A percentile compares a stretch with the other conserved stretches of the same genome.
These are phyloP conservation scores for Silene conica DNA, from an alignment of 148 eudicot genomes.

Conservation along the genomic window DNA sequence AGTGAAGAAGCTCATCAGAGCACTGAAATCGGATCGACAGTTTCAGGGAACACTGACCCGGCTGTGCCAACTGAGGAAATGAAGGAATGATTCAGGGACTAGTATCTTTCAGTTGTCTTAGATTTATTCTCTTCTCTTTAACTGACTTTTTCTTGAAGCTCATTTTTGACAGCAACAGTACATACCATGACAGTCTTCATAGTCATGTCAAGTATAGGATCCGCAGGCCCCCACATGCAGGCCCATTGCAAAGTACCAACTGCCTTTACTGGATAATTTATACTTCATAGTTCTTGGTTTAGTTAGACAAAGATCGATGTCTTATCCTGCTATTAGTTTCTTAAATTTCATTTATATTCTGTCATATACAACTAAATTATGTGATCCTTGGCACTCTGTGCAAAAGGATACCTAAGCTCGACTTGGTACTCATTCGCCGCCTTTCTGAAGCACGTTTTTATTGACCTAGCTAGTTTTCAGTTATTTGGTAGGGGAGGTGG, in stretches of 20 bases:
- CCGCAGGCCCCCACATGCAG: constrained; percentile 17
- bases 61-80: not conserved
- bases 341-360: not conserved
- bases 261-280: not conserved
- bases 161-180: not conserved
- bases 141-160: not conserved
- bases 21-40: not conserved
- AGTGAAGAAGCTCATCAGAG: constrained; percentile 1
- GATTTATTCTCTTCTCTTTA: not conserved
- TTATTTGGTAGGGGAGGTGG: not conserved
- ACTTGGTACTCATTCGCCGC: not conserved
- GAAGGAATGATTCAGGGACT: not conserved
- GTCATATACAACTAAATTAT: not conserved
- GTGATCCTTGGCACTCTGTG: not conserved
- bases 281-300: not conserved
- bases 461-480: not conserved
- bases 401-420: not conserved
- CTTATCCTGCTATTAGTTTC: not conserved
- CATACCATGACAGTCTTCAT: not conserved
- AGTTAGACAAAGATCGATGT: not conserved
- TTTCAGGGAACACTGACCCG: not conserved
- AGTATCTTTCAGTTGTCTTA: not conserved
- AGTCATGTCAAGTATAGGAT: not conserved
- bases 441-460: not conserved
- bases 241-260: constrained; percentile 3